Evolutionary conservation across 345 rosid species (phyloP), one percentile per base, ranked within the genome.

Genomic region (Viola odorata): DNA sequence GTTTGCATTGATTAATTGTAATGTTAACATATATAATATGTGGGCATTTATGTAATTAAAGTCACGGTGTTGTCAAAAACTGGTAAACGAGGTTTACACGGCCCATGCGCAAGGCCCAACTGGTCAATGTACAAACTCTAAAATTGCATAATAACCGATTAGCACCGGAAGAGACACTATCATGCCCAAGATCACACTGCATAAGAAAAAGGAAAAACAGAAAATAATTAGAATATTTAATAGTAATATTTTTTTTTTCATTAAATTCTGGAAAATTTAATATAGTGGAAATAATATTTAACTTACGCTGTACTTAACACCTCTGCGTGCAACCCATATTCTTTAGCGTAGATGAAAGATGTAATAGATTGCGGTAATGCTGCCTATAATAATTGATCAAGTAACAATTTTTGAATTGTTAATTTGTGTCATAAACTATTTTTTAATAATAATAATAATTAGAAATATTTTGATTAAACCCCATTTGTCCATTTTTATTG

Each of bases 271-370:
- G 50, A 48, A 5, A 4, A 48, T 48, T 48, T 5, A 48, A 48
- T 5, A 37, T 0, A n/a, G n/a, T n/a, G n/a, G n/a, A n/a, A 16
- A 40, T 7, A 37, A 36, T 16, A 7, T 10, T 44, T 12, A 17
- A 80, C 91, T 76, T 79, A 88, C 96, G 96, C 91, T 52, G 91
- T 85, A 78, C 91, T 85, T n/a, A 85, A 71, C 23, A 88, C 91
- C 5, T 85, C 82, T 13, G 96, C 86, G 71, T 88, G 96, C 16
- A 88, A 61, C 57, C 81, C 89, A 56, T 85, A 88, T 66, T 88
- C 96, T 53, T 85, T 85, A 23, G 91, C 96, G 58, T 65, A 85
- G 57, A 88, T 76, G 77, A 88, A 85, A 3, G 91, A 82, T 2
- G 88, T 84, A 50, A 88, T 88, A 23, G 96, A 77, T 13, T 85